Evolutionary conservation across 345 rosid species (phyloP), one percentile per base, ranked within the genome.

Genomic region (Euphorbia peplus): DNA sequence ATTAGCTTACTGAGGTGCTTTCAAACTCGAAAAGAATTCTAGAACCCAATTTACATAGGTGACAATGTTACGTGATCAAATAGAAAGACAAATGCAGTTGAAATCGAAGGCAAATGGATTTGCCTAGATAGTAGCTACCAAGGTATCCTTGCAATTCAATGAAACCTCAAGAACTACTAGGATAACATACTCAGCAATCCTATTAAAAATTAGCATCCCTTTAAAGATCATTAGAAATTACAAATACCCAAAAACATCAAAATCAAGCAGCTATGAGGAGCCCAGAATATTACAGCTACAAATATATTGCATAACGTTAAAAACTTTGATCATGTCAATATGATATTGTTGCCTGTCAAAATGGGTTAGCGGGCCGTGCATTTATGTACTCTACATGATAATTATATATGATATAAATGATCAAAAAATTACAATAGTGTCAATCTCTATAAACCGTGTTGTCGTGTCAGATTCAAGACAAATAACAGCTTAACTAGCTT

Each of bases 201-300:
- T 14, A 64, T 44, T 39, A 39, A 4, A 39, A 4, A 39, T 39
- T 3, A 14, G 63, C 70, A 58, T 62, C 58, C 41, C 25, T 67
- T 64, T 55, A 66, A 39, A 5, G 57, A 69, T 42, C 68, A 64
- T 15, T 35, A 30, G 61, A 71, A 70, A 32, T 57, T 41, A 60
- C 51, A 29, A 51, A 35, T 53, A 21, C 29, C 13, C 47, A 54
- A 4, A 48, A 29, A 24, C 32, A 69, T 59, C 29, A 73, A 67
- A 58, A 76, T 60, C 77, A 75, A 85, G 85, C 84, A 72, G 59
- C 88, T 82, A 80, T 77, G 58, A 68, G 55, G 18, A 51, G 22
- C 68, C 70, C 74, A 60, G 60, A 66, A 64, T 22, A 64, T 37
- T 75, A 71, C 41, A 67, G 69, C 81, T 58, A 69, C 76, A 67